Evolutionary conservation across 1,284 basidiomycete genomes (phyloP), one percentile per base, ranked within the genome.

Genomic region (Ceratorhiza oryzae-sativae): DNA sequence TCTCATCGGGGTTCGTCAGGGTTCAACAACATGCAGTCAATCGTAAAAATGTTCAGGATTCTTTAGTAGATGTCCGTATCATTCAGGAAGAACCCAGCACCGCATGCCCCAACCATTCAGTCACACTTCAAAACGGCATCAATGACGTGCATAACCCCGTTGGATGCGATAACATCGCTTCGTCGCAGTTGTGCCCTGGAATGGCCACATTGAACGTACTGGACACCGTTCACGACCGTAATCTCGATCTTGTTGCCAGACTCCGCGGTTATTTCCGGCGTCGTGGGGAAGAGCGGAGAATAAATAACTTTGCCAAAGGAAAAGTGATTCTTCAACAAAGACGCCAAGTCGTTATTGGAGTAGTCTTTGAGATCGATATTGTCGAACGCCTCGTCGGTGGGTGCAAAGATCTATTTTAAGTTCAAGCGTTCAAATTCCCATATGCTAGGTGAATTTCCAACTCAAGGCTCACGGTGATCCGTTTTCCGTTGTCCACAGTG

Each of bases 61-160:
- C n/a, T n/a, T n/a, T n/a, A n/a, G n/a, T n/a, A n/a, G n/a, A n/a
- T n/a, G n/a, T n/a, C n/a, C n/a, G n/a, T n/a, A n/a, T n/a, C n/a
- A n/a, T n/a, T n/a, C n/a, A n/a, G n/a, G n/a, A n/a, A n/a, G n/a
- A n/a, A n/a, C n/a, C n/a, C n/a, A n/a, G n/a, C n/a, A n/a, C n/a
- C n/a, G n/a, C n/a, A n/a, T n/a, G n/a, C n/a, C n/a, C n/a, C n/a
- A n/a, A n/a, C n/a, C n/a, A n/a, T 6, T 46, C 41, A 65, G 30
- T 67, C 48, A 34, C 63, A 67, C 39, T 67, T 53, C 49, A 67
- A 41, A 30, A 42, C 34, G n/a, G 2, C 25, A 25, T 67, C 49
- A 18, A 67, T 67, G 3, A 67, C 48, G 42, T 67, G 63, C 2
- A 67, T 13, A 3, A 53, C 49, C 3, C 63, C 63, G 23, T 53